phyloP scores from a whole-genome alignment of 371 early-diverging fungal species.

The Dinochytrium kinnereticum region DNA sequence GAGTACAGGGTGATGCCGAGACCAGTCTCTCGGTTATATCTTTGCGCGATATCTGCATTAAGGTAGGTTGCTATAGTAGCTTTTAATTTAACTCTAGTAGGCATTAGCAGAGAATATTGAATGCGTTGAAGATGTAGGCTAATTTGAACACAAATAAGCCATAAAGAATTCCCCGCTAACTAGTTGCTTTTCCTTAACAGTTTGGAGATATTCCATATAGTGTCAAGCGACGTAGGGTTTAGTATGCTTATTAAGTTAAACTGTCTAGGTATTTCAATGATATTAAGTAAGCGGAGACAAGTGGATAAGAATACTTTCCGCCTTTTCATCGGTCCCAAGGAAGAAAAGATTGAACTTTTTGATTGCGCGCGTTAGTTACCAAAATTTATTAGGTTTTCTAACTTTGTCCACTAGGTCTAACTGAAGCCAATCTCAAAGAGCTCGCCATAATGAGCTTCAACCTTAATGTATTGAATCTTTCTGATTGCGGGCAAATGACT shows the following conservation, averaged over 20 bases:
- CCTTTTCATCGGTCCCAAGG: slow-evolving; percentile 73
- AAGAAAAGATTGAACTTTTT: slow-evolving; percentile 65
- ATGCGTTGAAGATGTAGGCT: slow-evolving; percentile 5
- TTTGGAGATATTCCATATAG: slow-evolving; percentile 78
- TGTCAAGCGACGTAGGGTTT: slow-evolving; percentile 55
- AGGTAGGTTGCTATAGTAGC: slow-evolving; percentile 74
- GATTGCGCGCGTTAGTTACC: slow-evolving; percentile 73
- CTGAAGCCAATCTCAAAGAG: slow-evolving; percentile 57
- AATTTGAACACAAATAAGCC: no score
- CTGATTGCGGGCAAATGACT: slow-evolving; percentile 78
- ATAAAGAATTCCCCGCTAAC: not conserved
- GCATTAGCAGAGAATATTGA: slow-evolving; percentile 15
- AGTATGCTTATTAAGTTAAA: not conserved
- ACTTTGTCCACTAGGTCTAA: slow-evolving; percentile 55
- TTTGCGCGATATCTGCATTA: slow-evolving; percentile 70
- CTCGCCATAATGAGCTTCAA: slow-evolving; percentile 71
- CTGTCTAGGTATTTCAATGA: slow-evolving; percentile 62
- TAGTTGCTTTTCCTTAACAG: slow-evolving; percentile 18
- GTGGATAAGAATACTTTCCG: slow-evolving; percentile 67
- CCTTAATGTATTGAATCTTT: slow-evolving; percentile 64
- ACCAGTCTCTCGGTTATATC: slow-evolving; percentile 45
- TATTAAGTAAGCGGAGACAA: slow-evolving; percentile 77
- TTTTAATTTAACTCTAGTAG: slow-evolving; percentile 40
- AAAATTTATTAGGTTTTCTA: not conserved
- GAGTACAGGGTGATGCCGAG: slow-evolving; percentile 33